phyloP scores from a whole-genome alignment of 345 rosid species.

The Rubroshorea leprosula region DNA sequence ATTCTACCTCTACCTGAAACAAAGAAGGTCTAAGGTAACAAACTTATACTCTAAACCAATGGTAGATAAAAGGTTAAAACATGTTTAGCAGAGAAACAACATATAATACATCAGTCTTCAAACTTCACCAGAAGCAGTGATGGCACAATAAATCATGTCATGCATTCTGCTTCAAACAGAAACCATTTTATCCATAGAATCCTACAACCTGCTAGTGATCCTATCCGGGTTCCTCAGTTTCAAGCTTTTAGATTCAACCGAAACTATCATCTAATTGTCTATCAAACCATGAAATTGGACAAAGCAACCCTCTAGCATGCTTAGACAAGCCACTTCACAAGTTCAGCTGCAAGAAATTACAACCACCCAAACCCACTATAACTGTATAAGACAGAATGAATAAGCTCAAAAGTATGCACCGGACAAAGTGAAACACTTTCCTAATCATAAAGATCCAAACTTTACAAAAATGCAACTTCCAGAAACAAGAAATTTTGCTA shows the following conservation, averaged over 20 bases:
- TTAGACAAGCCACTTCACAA: neutral
- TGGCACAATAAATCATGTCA: too few species aligned
- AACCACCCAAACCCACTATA: neutral
- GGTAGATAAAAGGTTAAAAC: neutral
- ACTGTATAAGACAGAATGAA: neutral
- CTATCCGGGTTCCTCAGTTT: neutral
- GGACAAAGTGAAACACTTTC: neutral
- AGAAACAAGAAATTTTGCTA: neutral
- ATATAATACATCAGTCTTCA: neutral
- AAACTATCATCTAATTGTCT: neutral
- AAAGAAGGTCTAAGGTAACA: conserved; percentile 5
- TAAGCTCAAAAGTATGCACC: neutral
- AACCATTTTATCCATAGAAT: neutral
- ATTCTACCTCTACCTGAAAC: conserved; percentile 74
- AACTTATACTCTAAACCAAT: neutral
- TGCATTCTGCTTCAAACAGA: too few species aligned
- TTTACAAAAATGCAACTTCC: neutral
- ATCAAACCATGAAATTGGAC: neutral
- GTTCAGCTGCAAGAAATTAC: neutral
- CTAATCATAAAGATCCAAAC: neutral
- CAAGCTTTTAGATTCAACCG: neutral
- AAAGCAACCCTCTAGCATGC: neutral
- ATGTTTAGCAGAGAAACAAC: conserved; percentile 1
- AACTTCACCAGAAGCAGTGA: neutral
- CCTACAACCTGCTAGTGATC: neutral